Base-by-base conservation (phyloP, 2,329 filamentous ascomycete species). In the Plectosphaerella sp. region DNA sequence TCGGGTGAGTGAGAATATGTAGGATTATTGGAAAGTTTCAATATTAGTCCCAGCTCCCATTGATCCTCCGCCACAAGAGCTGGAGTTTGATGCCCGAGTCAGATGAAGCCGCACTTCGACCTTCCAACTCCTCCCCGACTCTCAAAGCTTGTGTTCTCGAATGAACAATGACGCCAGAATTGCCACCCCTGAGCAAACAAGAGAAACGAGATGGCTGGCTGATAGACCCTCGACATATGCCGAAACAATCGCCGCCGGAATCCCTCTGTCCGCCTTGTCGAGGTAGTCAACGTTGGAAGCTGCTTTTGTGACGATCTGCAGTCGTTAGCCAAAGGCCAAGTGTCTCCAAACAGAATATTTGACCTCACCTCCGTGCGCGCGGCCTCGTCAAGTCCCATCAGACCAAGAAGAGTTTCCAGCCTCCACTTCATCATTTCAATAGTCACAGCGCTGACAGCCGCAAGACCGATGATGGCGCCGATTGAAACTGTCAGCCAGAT, bases 401-500 rank as follows among this genome's bases (percentile, higher is more conserved):
- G 46, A 11, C 48, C 36, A 16, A 61, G 53, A 18, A 54, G 43
- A 2, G 48, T 33, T 14, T 52, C 49, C 33, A 62, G 41, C 20
- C 52, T 57, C 51, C 50, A 54, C 51, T 49, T 45, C 48, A 62
- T 57, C 7, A 52, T 55, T 35, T 54, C 56, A 45, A 55, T 60
- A 58, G 68, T 69, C 0, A 65, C 62, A 2, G 70, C 69, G 47
- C 71, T 73, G 0, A 67, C 64, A n/a, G 62, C 59, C 0, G 70
- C 66, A 7, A 75, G 58, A 0, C 73, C 72, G 4, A 72, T 52
- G 1, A 74, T 70, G 2, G 64, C 57, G n/a, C 70, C 68, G 4
- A 74, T 57, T 0, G 69, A 68, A 2, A 59, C 58, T 0, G 65
- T 64, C 3, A 76, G 59, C 46, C 71, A 76, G 28, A 75, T 63